These are phyloP conservation scores for Stropharia rugosoannulata DNA, from an alignment of 768 basidiomycete genomes.

Conservation along the genomic window DNA sequence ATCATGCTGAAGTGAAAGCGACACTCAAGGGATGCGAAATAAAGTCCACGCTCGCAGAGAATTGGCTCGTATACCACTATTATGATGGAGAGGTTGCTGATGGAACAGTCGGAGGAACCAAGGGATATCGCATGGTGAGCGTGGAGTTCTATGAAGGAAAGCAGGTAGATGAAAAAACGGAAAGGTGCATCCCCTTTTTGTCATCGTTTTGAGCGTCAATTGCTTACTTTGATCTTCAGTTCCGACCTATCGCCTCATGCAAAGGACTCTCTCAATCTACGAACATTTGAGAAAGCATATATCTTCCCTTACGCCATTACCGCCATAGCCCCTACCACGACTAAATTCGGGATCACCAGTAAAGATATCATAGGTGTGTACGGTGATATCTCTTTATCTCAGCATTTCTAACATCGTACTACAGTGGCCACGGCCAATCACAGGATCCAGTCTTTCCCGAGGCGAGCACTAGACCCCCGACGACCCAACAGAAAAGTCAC, in stretches of 20 bases:
- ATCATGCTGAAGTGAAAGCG: conserved; percentile 56
- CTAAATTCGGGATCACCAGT: conserved; percentile 84
- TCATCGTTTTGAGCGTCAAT: neutral
- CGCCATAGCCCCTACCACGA: conserved; percentile 72
- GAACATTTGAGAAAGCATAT: conserved; percentile 68
- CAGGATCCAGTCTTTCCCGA: conserved; percentile 74
- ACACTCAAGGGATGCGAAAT: conserved; percentile 53
- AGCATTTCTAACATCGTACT: neutral
- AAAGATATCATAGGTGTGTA: conserved; percentile 83
- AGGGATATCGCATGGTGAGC: conserved; percentile 72
- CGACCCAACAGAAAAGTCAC: conserved; percentile 77
- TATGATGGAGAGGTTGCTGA: conserved; percentile 58
- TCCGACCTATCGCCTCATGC: conserved; percentile 48
- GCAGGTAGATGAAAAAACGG: conserved; percentile 62
- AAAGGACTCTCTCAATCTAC: conserved; percentile 49
- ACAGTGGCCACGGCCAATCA: conserved; percentile 76
- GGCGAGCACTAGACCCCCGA: conserved; percentile 78
- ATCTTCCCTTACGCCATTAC: conserved; percentile 68
- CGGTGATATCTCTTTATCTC: neutral
- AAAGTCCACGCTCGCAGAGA: conserved; percentile 73
- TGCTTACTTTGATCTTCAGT: conserved; percentile 21
- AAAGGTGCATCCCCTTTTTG: conserved; percentile 50
- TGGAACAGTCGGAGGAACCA: conserved; percentile 44
- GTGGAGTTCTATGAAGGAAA: conserved; percentile 89
- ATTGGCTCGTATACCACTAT: conserved; percentile 92